Evolutionary conservation across 169 alveolate genomes (phyloP), one percentile per base, ranked within the genome.

Genomic region (Toxoplasma gondii): DNA sequence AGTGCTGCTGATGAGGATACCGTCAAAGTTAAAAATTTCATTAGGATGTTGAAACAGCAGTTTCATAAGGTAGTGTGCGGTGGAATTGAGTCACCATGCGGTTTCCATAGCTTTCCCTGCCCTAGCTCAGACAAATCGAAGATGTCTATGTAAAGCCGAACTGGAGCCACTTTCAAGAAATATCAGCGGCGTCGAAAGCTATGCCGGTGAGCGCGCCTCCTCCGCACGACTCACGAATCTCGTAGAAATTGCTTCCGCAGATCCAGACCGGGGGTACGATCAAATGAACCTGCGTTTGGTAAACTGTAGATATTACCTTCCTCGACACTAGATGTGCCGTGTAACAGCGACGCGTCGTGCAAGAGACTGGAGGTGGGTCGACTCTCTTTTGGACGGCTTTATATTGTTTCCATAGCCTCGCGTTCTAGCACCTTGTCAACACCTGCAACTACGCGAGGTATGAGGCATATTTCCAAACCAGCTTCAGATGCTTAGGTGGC

Each of bases 271-370:
- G 67, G 29, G 90, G 92, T 86, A 53, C 80, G 80, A 70, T 19
- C 80, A 17, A 12, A n/a, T 78, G 86, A 22, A 69, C 82, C 10
- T 84, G 64, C 69, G 41, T n/a, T 1, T 36, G 10, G 91, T 22
- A 58, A 27, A 16, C 43, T 49, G 80, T 54, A 41, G 64, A 17
- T 36, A 2, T n/a, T 36, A 43, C 0, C 39, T 84, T 74, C 45
- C 39, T 49, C 7, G n/a, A 16, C 22, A 39, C 19, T 83, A 88
- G 96, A 94, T n/a, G 93, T 88, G 1, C 96, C 96, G 12, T 94
- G 96, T 88, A 90, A n/a, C 12, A 94, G 70, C 43, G 94, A 70
- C 39, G 88, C 91, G 7, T 90, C 94, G 34, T 94, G 96, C 90
- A 74, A 81, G 43, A 94, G 54, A 64, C 92, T 94, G 38, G 96